Percentiles rank a stretch among this genome's conserved stretches.
These are phyloP conservation scores for Magnaporthiopsis rhizophila DNA, from an alignment of 2,329 filamentous ascomycete genomes.

Conservation along the genomic window DNA sequence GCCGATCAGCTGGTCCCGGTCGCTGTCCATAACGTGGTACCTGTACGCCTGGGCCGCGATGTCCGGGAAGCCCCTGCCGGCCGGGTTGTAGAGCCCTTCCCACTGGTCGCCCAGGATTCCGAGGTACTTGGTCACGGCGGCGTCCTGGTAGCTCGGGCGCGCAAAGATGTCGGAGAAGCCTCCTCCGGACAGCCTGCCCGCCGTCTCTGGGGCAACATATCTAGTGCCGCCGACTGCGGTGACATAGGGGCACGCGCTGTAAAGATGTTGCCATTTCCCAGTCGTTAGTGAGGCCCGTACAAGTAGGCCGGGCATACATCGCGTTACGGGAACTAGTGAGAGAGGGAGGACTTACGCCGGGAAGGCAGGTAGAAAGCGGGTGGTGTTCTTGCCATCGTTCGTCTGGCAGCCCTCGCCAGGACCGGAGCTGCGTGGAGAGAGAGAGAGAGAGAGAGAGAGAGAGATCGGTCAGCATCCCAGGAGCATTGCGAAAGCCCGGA, in stretches of 20 bases:
- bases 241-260: constrained; percentile 53
- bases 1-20: constrained; percentile 20
- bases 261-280: neutral
- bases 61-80: constrained; percentile 41
- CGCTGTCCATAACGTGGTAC: constrained; percentile 33
- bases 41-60: constrained; percentile 48
- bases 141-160: constrained; percentile 35
- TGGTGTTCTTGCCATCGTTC: constrained; percentile 50
- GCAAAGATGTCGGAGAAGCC: constrained; percentile 45
- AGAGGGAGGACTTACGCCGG: constrained; percentile 31
- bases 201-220: constrained; percentile 27
- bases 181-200: constrained; percentile 36
- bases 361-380: constrained; percentile 52
- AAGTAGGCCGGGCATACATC: no score
- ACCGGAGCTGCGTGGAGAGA: constrained; percentile 22
- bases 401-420: constrained; percentile 42
- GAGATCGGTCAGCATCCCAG: neutral
- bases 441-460: neutral
- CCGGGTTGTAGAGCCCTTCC: constrained; percentile 33
- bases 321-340: neutral
- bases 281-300: neutral
- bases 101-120: constrained; percentile 23
- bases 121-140: constrained; percentile 31
- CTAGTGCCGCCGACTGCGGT: constrained; percentile 56
- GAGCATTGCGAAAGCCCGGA: neutral